These are phyloP conservation scores for Neocucurbitaria cava DNA, from an alignment of 2,329 filamentous ascomycete genomes.

Conservation along the genomic window DNA sequence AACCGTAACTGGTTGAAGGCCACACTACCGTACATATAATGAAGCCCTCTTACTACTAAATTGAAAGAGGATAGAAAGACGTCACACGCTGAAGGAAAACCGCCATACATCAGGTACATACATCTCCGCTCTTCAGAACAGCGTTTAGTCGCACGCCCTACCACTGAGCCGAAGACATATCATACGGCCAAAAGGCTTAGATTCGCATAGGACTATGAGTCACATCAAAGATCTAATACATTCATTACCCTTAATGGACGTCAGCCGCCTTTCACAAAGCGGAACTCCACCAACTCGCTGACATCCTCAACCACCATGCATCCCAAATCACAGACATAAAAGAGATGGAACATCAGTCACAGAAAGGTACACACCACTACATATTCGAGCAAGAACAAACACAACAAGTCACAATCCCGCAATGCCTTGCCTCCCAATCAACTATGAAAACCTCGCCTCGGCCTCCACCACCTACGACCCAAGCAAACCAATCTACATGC, in stretches of 20 bases:
- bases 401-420: not conserved
- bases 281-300: not conserved
- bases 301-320: not conserved
- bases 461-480: constrained; percentile 6
- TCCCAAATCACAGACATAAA: not conserved
- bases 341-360: not conserved
- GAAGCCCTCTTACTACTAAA: too few species aligned
- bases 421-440: not conserved
- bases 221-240: not conserved
- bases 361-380: not conserved
- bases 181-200: not conserved
- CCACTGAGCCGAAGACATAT: not conserved
- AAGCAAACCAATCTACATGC: constrained; percentile 24
- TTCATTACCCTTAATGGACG: not conserved
- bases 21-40: too few species aligned
- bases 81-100: too few species aligned
- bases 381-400: not conserved
- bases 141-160: not conserved
- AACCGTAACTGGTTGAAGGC: too few species aligned
- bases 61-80: too few species aligned
- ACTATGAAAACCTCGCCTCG: not conserved
- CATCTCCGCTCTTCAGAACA: not conserved
- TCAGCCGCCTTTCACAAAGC: not conserved
- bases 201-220: not conserved
- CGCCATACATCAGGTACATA: not conserved